A percentile compares a stretch with the other conserved stretches of the same genome.
phyloP scores from a whole-genome alignment of 495 filamentous ascomycete genomes.

The Podospora pseudopauciseta region DNA sequence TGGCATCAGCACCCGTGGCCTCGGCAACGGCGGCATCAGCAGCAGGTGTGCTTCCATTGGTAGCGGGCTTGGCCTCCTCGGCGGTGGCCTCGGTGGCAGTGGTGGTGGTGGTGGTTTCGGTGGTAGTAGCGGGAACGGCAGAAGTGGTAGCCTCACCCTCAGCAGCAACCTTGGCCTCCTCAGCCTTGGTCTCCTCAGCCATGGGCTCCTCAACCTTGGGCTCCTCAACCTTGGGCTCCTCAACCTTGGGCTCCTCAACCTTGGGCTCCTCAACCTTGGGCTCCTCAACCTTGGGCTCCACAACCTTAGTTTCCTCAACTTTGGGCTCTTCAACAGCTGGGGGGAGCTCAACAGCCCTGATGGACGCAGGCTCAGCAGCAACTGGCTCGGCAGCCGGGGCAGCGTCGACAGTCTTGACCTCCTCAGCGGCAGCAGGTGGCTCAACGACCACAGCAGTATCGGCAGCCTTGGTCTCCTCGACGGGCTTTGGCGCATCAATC shows the following conservation, averaged over 20 bases:
- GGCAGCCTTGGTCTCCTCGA: constrained; percentile 7
- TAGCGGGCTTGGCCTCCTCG: constrained; percentile 9
- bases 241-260: constrained; percentile 7
- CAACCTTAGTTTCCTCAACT: constrained; percentile 59
- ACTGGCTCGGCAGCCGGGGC: constrained; percentile 56
- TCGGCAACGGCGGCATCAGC: constrained; percentile 15
- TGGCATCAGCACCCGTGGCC: constrained; percentile 23
- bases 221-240: constrained; percentile 5
- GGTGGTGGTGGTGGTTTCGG: not conserved
- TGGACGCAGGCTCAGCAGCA: constrained; percentile 66
- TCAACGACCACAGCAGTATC: constrained; percentile 4
- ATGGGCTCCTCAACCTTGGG: not conserved
- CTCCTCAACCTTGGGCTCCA: constrained; percentile 3
- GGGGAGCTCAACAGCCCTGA: constrained; percentile 56
- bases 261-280: not conserved
- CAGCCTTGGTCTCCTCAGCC: constrained; percentile 12
- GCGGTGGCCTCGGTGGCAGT: not conserved
- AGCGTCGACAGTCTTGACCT: constrained; percentile 9
- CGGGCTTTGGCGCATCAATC: constrained; percentile 19
- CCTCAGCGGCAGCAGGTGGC: constrained; percentile 3
- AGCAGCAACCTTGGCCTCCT: constrained; percentile 16
- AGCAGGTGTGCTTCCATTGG: constrained; percentile 26
- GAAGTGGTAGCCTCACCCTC: not conserved
- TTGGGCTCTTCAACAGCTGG: constrained; percentile 65
- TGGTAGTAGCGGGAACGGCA: not conserved